Base-by-base conservation (phyloP, 352 stramenopile species). In the Globisporangium perplexum region DNA sequence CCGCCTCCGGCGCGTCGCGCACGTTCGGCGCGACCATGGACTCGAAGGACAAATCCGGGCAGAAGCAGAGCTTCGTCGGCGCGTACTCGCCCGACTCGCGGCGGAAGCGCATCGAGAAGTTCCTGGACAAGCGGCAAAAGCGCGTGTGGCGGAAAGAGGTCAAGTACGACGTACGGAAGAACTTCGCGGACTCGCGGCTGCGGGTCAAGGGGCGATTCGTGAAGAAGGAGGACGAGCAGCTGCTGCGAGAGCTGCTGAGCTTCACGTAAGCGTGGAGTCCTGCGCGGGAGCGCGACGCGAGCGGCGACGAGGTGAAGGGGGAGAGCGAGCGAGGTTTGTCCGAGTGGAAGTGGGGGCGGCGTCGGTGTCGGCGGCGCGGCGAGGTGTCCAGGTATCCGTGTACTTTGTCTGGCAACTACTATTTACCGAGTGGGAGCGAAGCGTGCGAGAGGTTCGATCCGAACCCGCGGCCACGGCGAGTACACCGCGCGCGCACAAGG, bases 101-200 rank as follows among this genome's bases (percentile, higher is more conserved):
- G 51, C 87, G 86, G 60, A 88, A 97, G 60, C 76, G 94, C 17
- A 96, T 98, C 51, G 85, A 96, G 53, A 88, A 94, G 53, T 98
- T 98, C 65, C 62, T 98, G 39, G 88, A 97, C 71, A 98, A 98
- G 73, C 72, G 94, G 35, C 92, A 98, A 59, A 93, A 97, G 55
- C 87, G 95, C 44, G 91, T 98, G 65, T 98, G 94, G 85, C 70
- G 78, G 36, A 98, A 97, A 68, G 79, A 91, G 51, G 94, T 99
- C 39, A 98, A 98, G 71, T 99, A 99, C 62, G 95, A 98, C 69
- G 95, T 98, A 35, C 77, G 96, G 10, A 98, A 99, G 68, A 98
- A 98, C 59, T 98, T 99, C 88, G 96, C 96, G 20, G 96, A 99
- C 72, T 98, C 90, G 63, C 76, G 96, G 60, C 65, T 98, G 57